Evolutionary conservation across 2,329 filamentous ascomycete genomes (phyloP), one percentile per base, ranked within the genome.

Genomic region (Trichoderma lentiforme): DNA sequence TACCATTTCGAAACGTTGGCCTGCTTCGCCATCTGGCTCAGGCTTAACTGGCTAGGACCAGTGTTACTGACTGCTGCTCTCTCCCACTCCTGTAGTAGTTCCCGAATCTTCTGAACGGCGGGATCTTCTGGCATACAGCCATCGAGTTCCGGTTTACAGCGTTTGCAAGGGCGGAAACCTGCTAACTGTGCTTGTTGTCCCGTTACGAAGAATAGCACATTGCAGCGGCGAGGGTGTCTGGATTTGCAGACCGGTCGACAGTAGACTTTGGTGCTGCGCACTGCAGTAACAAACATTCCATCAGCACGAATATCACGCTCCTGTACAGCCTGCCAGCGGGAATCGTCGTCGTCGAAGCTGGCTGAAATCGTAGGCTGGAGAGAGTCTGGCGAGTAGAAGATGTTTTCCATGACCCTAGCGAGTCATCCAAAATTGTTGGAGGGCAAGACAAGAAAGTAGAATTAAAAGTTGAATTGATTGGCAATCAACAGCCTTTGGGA

Each of bases 191-290:
- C 60, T 18, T 63, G 60, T 9, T 63, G 15, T n/a, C 34, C 60
- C 6, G 60, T 63, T 12, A 36, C 36, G 11, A 43, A 63, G 36
- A 63, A 63, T 26, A 36, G 26, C 8, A 63, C 60, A 47, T 63
- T 63, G 60, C 36, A 63, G 21, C 60, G 60, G 34, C 60, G 60
- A 28, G 60, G 60, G 3, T 63, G 60, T 15, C 60, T 63, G 7
- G 60, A 63, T 63, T 63, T 63, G 60, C 60, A 63, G 18, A 63
- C 60, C 15, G 60, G 60, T 21, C 60, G 60, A 36, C 60, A 63
- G 39, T 43, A 63, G 15, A 63, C 60, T 47, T 63, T 63, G 9
- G 60, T 63, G 60, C 60, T 63, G 15, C 36, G 39, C 15, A 63
- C 60, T 4, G 60, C 60, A 18, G 36, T 43, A 18, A 63, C 60